Conservation (phyloP, 2,329 filamentous ascomycete species). For the Epichloe gansuensis region DNA sequence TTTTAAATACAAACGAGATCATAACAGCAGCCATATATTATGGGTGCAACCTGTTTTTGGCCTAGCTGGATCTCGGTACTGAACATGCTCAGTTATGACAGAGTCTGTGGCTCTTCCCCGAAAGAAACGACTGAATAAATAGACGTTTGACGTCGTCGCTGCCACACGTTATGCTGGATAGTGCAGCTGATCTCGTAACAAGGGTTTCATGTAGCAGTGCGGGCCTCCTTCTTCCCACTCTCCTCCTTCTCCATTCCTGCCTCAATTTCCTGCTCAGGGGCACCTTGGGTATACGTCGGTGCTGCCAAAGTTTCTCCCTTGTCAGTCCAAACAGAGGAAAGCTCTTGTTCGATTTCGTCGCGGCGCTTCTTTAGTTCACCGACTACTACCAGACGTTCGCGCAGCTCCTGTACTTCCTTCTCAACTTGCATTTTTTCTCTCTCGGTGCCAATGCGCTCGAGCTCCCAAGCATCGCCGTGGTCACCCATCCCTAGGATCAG, state of each 20-base stretch:
- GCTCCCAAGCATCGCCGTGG: constrained; percentile 76
- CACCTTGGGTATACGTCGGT: constrained; percentile 27
- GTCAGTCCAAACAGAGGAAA: constrained; percentile 51
- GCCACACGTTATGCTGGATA: too few relatives aligned
- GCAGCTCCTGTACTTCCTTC: constrained; percentile 75
- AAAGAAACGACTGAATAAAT: too few relatives aligned
- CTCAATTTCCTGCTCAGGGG: constrained; percentile 1
- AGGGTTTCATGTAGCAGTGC: too few relatives aligned
- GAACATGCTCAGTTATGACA: too few relatives aligned
- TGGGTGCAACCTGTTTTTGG: too few relatives aligned
- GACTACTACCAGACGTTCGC: constrained; percentile 67
- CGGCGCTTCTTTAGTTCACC: constrained; percentile 70
- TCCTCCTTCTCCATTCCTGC: not conserved
- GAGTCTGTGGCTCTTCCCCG: too few relatives aligned
- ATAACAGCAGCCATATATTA: too few relatives aligned
- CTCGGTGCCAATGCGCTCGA: constrained; percentile 86
- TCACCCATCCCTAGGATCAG: constrained; percentile 72
- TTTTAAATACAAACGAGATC: too few relatives aligned
- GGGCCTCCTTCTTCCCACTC: not conserved
- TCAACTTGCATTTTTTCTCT: constrained; percentile 93
- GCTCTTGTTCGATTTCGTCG: constrained; percentile 70
- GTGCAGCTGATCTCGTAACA: too few relatives aligned
- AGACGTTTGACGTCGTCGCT: too few relatives aligned
- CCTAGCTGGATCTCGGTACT: too few relatives aligned
- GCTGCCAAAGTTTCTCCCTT: constrained; percentile 34